Conservation (phyloP, 192 early-diverging fungal species). For the Globomyces pollinis-pini region DNA sequence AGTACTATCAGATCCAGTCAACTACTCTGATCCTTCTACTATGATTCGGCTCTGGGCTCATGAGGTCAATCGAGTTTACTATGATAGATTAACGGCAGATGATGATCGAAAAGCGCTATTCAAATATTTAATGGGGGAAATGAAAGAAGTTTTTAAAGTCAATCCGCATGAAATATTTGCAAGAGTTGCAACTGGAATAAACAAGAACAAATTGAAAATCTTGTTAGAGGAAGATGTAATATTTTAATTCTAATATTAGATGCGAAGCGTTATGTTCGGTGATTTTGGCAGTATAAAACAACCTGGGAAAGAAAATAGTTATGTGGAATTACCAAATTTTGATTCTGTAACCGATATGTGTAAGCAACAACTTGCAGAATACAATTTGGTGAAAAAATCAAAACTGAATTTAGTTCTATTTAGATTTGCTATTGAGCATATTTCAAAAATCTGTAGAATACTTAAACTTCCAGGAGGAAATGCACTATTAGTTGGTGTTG, state of each 20-base stretch:
- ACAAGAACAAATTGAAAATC: constrained; percentile 28
- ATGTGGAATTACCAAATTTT: constrained; percentile 44
- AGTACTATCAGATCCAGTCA: constrained; percentile 39
- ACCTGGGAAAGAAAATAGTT: constrained; percentile 21
- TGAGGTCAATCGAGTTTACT: constrained; percentile 51
- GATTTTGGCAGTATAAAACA: constrained; percentile 37
- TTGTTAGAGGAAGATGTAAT: constrained; percentile 37
- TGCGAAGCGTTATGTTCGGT: constrained; percentile 47
- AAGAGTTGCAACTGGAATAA: constrained; percentile 31
- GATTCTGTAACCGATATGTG: constrained; percentile 44
- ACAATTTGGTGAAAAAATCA: constrained; percentile 55
- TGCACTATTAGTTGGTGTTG: constrained; percentile 56
- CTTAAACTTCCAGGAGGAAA: constrained; percentile 53
- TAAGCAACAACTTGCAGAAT: constrained; percentile 36
- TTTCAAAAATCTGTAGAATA: constrained; percentile 50
- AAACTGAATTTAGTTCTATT: constrained; percentile 55
- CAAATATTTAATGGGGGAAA: constrained; percentile 27
- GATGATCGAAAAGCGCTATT: constrained; percentile 46
- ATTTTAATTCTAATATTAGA: constrained; percentile 21
- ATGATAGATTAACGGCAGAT: constrained; percentile 49
- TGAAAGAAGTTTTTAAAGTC: constrained; percentile 34
- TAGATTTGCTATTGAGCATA: constrained; percentile 58
- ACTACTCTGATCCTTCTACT: constrained; percentile 26
- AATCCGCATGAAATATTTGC: constrained; percentile 43
- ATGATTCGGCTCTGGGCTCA: constrained; percentile 52